phyloP scores from a whole-genome alignment of 2,329 filamentous ascomycete genomes.

The Stagonosporopsis vannaccii region DNA sequence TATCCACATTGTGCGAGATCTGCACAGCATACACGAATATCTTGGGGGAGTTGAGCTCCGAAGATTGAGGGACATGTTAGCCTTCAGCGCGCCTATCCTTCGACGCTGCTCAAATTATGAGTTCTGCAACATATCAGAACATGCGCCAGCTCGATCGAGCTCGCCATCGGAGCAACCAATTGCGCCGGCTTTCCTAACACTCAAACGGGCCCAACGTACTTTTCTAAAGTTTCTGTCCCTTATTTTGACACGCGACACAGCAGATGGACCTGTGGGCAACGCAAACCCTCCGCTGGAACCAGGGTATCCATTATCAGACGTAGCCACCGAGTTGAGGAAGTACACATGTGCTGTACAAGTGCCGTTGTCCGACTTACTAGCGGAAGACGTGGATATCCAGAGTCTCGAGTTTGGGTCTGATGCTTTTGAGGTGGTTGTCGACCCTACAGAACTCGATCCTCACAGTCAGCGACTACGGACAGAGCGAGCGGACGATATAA shows the following conservation, averaged over 20 bases:
- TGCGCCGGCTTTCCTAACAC: conserved; percentile 66
- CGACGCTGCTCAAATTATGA: conserved; percentile 75
- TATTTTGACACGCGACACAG: conserved; percentile 61
- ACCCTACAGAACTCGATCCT: conserved; percentile 35
- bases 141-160: conserved; percentile 25
- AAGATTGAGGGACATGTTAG: conserved; percentile 66
- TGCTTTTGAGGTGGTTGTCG: conserved; percentile 69
- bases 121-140: conserved; percentile 77
- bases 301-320: conserved; percentile 69
- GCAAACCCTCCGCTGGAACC: conserved; percentile 65
- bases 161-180: conserved; percentile 41
- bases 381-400: conserved; percentile 65
- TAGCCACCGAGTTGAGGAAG: conserved; percentile 65
- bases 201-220: conserved; percentile 73
- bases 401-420: conserved; percentile 71
- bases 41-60: conserved; percentile 61
- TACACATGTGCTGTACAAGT: conserved; percentile 74
- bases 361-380: conserved; percentile 64
- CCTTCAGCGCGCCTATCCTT: conserved; percentile 65
- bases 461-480: conserved; percentile 22
- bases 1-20: conserved; percentile 72
- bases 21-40: conserved; percentile 69
- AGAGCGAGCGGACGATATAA: conserved; percentile 56
- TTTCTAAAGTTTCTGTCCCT: conserved; percentile 73
- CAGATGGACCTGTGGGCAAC: conserved; percentile 23